Evolutionary conservation across 2,329 filamentous ascomycete species (phyloP), one percentile per base, ranked within the genome.

Genomic region (Fusarium sp.): DNA sequence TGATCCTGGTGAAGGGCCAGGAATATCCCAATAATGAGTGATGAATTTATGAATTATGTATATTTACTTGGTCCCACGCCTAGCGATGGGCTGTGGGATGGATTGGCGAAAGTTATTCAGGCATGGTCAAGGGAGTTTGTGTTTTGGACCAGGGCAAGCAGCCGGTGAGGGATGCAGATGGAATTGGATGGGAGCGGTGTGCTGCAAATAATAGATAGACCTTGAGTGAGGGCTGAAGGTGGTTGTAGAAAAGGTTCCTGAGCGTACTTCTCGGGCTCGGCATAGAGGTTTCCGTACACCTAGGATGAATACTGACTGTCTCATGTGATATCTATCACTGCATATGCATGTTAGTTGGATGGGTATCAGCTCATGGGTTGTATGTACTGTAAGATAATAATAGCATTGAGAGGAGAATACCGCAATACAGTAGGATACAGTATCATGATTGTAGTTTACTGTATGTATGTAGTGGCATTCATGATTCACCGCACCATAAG

Each of bases 1-100:
- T 93, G 42, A 92, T 94, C 59, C 79, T 94, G 57, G 83, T 90
- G 41, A 87, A 91, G 60, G 72, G 85, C 82, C 57, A 72, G 48
- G 74, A 75, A 64, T 74, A 84, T 68, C 82, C 83, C 53, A 81
- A 81, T 57, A 81, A 85, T 74, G 81, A 84, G 46, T 76, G 74
- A 71, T 64, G 68, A 77, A 76, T 61, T 64, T 69, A 74, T 67
- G 68, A 75, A 62, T 73, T 71, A 74, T 62, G 61, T 60, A 61
- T 64, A 40, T 68, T 67, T 65, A 32, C 67, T 67, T 57, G 44
- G 22, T 57, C 52, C 54, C 20, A 45, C 45, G 37, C 42, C 52
- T 40, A 53, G 53, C 41, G 45, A 69, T 65, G 13, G 44, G 57
- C 41, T 52, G 69, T 52, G 44, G 32, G 60, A 64, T 37, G 46